Conservation (phyloP, 352 stramenopile genomes). For the Phytophthora nicotianae region DNA sequence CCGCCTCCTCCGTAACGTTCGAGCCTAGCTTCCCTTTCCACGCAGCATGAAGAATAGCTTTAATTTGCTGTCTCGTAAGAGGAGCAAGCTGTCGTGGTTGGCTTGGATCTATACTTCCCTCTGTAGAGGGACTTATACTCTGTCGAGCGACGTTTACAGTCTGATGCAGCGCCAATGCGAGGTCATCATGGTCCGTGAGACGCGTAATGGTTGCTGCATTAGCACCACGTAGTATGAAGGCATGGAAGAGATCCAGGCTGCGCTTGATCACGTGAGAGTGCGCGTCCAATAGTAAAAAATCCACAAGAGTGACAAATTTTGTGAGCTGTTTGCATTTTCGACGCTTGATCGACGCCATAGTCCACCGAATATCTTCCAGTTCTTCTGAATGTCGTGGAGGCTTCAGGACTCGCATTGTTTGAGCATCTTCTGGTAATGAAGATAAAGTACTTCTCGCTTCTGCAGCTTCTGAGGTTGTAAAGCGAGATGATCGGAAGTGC, state of each 20-base stretch:
- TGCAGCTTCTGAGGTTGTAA: conserved; percentile 12
- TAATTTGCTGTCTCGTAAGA: conserved; percentile 53
- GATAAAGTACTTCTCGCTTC: conserved; percentile 28
- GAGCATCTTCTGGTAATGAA: conserved; percentile 6
- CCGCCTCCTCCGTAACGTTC: background rate
- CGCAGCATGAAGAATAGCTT: conserved; percentile 44
- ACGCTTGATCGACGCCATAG: conserved; percentile 65
- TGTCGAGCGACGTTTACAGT: background rate
- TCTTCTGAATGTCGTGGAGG: conserved; percentile 22
- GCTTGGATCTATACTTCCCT: conserved; percentile 10
- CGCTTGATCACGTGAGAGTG: conserved; percentile 41
- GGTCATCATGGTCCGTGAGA: conserved; percentile 35
- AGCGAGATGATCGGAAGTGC: conserved; percentile 43
- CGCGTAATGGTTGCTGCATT: conserved; percentile 44
- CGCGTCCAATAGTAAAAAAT: conserved; percentile 62
- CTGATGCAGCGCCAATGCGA: conserved; percentile 21
- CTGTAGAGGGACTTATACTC: conserved; percentile 11
- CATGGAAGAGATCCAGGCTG: conserved; percentile 50
- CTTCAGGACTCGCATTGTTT: conserved; percentile 8
- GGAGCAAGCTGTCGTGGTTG: background rate
- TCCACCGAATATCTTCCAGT: conserved; percentile 70
- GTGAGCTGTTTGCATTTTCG: conserved; percentile 60
- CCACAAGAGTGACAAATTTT: conserved; percentile 57
- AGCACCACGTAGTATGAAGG: conserved; percentile 45
- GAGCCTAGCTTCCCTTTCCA: conserved; percentile 41